phyloP scores from a whole-genome alignment of 176 grass and related monocot genomes.

The Raddia distichophylla region DNA sequence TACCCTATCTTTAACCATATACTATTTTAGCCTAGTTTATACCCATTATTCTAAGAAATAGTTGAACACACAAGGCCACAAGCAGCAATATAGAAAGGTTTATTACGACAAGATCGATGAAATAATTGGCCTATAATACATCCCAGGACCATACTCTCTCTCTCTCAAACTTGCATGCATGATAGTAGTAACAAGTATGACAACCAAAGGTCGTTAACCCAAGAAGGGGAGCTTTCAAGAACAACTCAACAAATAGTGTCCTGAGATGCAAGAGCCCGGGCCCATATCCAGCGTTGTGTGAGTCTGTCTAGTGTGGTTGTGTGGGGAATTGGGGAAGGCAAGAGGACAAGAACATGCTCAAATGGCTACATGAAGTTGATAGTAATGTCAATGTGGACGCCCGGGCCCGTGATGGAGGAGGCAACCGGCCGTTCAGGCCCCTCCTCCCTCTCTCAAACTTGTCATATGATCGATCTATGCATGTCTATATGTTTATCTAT shows the following conservation, averaged over 20 bases:
- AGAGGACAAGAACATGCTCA: slow-evolving; percentile 4
- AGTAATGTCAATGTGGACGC: slow-evolving; percentile 31
- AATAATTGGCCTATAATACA: background rate
- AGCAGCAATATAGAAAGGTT: no score
- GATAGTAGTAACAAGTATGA: slow-evolving; percentile 14
- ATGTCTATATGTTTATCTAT: no score
- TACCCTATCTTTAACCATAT: no score
- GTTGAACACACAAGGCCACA: background rate
- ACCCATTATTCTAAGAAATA: background rate
- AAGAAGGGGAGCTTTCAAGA: background rate
- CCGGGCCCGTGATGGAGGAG: background rate
- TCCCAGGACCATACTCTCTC: background rate
- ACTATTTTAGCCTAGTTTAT: no score
- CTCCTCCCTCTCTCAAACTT: background rate
- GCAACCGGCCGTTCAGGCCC: background rate
- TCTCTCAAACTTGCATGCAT: no score
- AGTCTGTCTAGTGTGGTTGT: background rate
- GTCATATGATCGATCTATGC: background rate
- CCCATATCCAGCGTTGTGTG: background rate
- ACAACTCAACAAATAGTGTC: slow-evolving; percentile 39
- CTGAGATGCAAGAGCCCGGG: no score
- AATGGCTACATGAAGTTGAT: slow-evolving; percentile 53
- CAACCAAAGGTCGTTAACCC: slow-evolving; percentile 10
- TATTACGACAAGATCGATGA: background rate
- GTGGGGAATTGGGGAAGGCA: background rate